Evolutionary conservation across 495 filamentous ascomycete genomes (phyloP).

Genomic region (Aspergillus coremiiformis): DNA sequence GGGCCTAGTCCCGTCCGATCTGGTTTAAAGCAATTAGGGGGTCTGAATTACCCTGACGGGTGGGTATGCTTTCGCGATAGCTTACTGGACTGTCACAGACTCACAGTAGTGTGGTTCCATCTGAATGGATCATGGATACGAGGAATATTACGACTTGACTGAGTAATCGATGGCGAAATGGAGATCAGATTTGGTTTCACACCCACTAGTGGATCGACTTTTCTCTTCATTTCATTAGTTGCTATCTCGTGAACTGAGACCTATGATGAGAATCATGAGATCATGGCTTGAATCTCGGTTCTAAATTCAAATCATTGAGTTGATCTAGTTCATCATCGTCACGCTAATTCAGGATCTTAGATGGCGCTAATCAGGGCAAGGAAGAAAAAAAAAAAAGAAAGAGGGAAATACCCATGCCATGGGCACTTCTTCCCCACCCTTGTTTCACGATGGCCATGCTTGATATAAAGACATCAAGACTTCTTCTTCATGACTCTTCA

Average conservation of each 20-base stretch:
- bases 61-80: not conserved
- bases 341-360: not conserved
- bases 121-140: no score
- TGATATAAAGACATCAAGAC: slow-evolving; percentile 17
- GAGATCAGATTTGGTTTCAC: no score
- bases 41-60: not conserved
- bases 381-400: slow-evolving; percentile 10
- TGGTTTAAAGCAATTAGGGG: not conserved
- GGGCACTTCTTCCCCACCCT: slow-evolving; percentile 10
- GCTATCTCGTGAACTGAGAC: not conserved
- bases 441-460: slow-evolving; percentile 3
- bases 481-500: slow-evolving; percentile 6
- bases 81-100: not conserved
- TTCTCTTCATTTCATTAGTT: not conserved
- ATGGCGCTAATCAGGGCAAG: not conserved
- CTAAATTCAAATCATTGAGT: slow-evolving; percentile 18
- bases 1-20: not conserved
- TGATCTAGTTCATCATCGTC: slow-evolving; percentile 8
- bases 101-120: no score
- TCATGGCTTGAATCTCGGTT: slow-evolving; percentile 6
- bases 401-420: slow-evolving; percentile 6
- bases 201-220: not conserved
- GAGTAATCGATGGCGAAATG: not conserved
- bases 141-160: no score
- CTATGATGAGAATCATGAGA: slow-evolving; percentile 14